These are phyloP conservation scores for Mortierella sp. DNA, from an alignment of 371 early-diverging fungal species.

Conservation along the genomic window DNA sequence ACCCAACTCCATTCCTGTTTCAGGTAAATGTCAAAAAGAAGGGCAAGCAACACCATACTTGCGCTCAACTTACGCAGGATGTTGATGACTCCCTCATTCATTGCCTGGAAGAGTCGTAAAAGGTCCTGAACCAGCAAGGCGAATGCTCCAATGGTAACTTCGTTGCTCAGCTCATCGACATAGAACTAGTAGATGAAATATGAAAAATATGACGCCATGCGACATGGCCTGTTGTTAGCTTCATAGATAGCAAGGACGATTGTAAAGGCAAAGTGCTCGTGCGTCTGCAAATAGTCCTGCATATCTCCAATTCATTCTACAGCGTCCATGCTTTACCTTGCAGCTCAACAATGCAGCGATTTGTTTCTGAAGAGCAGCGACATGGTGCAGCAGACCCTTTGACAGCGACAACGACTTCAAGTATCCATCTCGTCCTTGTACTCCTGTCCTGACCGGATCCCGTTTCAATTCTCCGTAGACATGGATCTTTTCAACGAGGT, in stretches of 20 bases:
- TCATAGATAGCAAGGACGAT: not conserved
- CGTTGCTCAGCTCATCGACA: conserved; percentile 88
- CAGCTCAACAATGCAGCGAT: conserved; percentile 84
- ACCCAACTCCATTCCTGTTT: not conserved
- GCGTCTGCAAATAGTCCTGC: not conserved
- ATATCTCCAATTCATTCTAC: too few relatives aligned
- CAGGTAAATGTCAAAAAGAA: not conserved
- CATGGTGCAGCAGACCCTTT: conserved; percentile 83
- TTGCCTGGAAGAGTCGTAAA: conserved; percentile 86
- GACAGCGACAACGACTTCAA: conserved; percentile 73
- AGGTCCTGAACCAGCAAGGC: conserved; percentile 89
- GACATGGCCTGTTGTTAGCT: not conserved
- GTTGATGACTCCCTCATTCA: conserved; percentile 94
- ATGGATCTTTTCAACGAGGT: conserved; percentile 86
- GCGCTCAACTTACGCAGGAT: conserved; percentile 76
- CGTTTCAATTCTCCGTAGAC: conserved; percentile 80
- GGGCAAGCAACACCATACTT: conserved; percentile 10
- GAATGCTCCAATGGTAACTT: conserved; percentile 89
- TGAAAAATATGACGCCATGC: conserved; percentile 9
- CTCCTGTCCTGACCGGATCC: conserved; percentile 77
- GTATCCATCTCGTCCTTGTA: conserved; percentile 64
- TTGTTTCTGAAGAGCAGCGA: conserved; percentile 85
- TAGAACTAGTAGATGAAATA: conserved; percentile 72
- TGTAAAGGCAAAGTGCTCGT: not conserved
- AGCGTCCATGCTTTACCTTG: conserved; percentile 64